These are phyloP conservation scores for Gnetum montanum DNA, from an alignment of 75 land plant species.

Conservation along the genomic window DNA sequence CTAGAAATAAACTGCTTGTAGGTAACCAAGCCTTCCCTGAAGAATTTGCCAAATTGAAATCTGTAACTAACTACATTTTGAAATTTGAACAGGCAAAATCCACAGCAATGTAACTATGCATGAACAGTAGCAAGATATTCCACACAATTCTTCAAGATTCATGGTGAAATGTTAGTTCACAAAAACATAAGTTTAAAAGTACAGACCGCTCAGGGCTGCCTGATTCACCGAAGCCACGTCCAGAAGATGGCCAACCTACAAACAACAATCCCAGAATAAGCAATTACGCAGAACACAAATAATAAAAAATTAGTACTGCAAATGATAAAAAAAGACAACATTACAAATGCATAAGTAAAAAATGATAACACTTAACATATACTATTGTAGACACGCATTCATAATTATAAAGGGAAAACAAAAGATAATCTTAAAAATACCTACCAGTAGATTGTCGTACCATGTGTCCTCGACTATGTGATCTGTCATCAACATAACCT, in stretches of 20 bases:
- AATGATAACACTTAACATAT: neutral
- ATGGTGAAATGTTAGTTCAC: too few species aligned
- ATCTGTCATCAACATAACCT: constrained; percentile 52
- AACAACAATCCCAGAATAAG: neutral
- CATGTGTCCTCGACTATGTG: constrained; percentile 37
- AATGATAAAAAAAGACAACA: neutral
- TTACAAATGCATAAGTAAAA: neutral
- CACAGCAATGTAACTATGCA: too few species aligned
- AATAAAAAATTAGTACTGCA: neutral
- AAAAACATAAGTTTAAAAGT: neutral
- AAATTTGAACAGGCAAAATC: neutral
- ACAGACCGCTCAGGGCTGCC: constrained; percentile 9
- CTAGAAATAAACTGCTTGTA: constrained; percentile 96
- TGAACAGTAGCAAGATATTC: too few species aligned
- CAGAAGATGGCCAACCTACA: constrained; percentile 39
- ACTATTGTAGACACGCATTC: neutral
- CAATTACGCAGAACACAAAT: neutral
- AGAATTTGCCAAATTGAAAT: constrained; percentile 5
- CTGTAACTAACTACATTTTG: neutral
- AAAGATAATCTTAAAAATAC: constrained; percentile 20
- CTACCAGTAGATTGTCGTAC: constrained; percentile 31
- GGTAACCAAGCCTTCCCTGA: constrained; percentile 96
- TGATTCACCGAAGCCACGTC: constrained; percentile 49
- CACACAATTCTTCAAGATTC: too few species aligned
- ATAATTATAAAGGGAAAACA: neutral